Evolutionary conservation across 164 flowering plant species (phyloP).

Genomic region (Akebia trifoliata): DNA sequence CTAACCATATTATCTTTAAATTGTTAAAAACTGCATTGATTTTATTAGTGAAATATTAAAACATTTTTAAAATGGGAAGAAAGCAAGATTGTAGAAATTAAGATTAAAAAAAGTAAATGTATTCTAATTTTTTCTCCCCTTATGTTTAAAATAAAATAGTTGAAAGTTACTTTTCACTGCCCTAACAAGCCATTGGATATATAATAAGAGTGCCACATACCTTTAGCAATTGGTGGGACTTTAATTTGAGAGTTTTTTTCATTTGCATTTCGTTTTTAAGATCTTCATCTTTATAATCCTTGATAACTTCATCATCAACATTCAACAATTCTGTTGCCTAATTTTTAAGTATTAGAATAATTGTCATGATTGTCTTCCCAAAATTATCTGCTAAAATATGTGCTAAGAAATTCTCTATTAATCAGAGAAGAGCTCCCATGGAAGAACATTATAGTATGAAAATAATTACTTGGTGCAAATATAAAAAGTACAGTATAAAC

Average conservation of each 20-base stretch:
- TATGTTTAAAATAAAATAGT: background rate
- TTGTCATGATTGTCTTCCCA: constrained; percentile 89
- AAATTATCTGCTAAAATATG: constrained; percentile 87
- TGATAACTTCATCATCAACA: constrained; percentile 7
- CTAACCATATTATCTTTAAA: no score
- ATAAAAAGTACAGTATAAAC: no score
- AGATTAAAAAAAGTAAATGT: background rate
- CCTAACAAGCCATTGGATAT: constrained; percentile 84
- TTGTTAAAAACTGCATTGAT: no score
- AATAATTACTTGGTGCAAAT: no score
- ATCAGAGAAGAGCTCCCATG: no score
- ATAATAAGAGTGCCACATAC: constrained; percentile 77
- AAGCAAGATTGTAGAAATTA: background rate
- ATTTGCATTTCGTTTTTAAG: constrained; percentile 12
- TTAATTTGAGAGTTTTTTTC: constrained; percentile 9
- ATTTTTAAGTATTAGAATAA: constrained; percentile 56
- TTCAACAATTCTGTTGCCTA: constrained; percentile 36
- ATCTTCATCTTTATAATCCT: constrained; percentile 12
- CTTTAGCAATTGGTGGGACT: constrained; percentile 27
- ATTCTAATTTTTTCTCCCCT: background rate
- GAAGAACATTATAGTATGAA: no score
- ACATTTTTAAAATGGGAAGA: no score
- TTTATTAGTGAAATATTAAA: no score
- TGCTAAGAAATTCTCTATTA: background rate
- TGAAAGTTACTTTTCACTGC: constrained; percentile 74